Evolutionary conservation across 345 rosid genomes (phyloP), one percentile per base, ranked within the genome.

Genomic region (Ceriops zippeliana): DNA sequence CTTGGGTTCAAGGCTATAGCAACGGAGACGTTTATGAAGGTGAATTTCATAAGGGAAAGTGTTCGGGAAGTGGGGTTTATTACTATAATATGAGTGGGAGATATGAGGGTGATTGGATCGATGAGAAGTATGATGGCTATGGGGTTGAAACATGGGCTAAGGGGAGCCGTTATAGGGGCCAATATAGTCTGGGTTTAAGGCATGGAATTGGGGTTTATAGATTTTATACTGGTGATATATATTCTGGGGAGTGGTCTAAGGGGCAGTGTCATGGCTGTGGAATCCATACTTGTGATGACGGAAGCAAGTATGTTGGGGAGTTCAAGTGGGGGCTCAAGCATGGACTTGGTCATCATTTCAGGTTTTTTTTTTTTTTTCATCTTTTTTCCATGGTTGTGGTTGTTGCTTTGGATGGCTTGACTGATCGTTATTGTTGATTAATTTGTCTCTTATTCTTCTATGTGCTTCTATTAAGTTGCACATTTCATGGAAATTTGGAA

Each of bases 311-410:
- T 76, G 84, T 79, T 59, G 96, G 96, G 31, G 89, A 88, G 82
- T 90, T 90, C 82, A 90, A 88, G 83, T 86, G 92, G 93, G 97
- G 97, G 62, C 88, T 90, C 59, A 90, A 90, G 81, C 97, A 90
- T 74, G 97, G 97, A 20, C 86, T 88, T 67, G 97, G 97, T 35
- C 84, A 76, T 65, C 88, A 90, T 80, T 90, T 88, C 88, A 90
- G 97, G 97, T 90, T 27, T 76, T 76, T 38, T 26, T 67, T 47
- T 56, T 15, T n/a, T 51, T 68, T 30, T 53, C 37, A 3, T 42
- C 49, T 13, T 42, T 42, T 42, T 42, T 42, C 16, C 49, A 42
- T 42, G 49, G 49, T 42, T 42, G 49, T 42, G 49, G 49, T 13
- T 42, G 17, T 13, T 42, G 16, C 49, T 42, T 42, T 42, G 49